A percentile compares a stretch with the other conserved stretches of the same genome.
phyloP scores from a whole-genome alignment of 495 filamentous ascomycete species.

The Talaromyces thailandensis region DNA sequence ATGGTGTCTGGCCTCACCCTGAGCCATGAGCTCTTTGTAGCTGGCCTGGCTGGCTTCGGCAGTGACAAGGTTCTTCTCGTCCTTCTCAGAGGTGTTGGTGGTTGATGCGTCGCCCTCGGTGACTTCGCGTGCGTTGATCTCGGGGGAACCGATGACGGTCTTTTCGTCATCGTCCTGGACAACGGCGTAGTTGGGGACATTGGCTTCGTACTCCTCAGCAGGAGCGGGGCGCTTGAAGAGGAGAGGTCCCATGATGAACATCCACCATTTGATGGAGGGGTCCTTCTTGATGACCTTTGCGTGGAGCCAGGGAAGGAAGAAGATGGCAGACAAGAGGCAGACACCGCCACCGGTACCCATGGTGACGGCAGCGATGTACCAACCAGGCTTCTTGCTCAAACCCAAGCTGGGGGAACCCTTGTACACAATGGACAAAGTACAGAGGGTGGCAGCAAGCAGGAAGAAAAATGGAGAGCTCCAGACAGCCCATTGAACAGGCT shows the following conservation, averaged over 20 bases:
- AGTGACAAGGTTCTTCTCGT: conserved; percentile 36
- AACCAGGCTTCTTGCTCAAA: conserved; percentile 44
- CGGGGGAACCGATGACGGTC: conserved; percentile 15
- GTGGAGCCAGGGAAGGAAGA: conserved; percentile 52
- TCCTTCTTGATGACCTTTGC: conserved; percentile 48
- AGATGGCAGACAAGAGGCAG: conserved; percentile 40
- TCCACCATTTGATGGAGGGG: conserved; percentile 41
- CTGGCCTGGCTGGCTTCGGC: conserved; percentile 34
- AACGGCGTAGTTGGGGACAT: conserved; percentile 46
- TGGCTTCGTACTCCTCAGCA: conserved; percentile 29
- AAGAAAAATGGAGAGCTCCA: conserved; percentile 51
- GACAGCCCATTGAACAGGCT: conserved; percentile 47
- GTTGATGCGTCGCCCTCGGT: conserved; percentile 10
- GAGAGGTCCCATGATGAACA: conserved; percentile 42
- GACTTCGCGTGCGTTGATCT: conserved; percentile 23
- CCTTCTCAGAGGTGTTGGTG: conserved; percentile 12
- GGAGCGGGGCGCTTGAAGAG: conserved; percentile 39
- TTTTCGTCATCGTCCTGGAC: conserved; percentile 34
- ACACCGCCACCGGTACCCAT: conserved; percentile 45
- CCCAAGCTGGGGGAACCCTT: conserved; percentile 51
- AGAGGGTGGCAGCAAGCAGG: conserved; percentile 47
- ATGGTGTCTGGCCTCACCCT: conserved; percentile 39
- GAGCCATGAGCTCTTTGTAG: conserved; percentile 47
- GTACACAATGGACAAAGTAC: conserved; percentile 54
- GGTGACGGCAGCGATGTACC: conserved; percentile 48